Evolutionary conservation across 1,284 basidiomycete genomes (phyloP).

Genomic region (Fomitopsis palustris): DNA sequence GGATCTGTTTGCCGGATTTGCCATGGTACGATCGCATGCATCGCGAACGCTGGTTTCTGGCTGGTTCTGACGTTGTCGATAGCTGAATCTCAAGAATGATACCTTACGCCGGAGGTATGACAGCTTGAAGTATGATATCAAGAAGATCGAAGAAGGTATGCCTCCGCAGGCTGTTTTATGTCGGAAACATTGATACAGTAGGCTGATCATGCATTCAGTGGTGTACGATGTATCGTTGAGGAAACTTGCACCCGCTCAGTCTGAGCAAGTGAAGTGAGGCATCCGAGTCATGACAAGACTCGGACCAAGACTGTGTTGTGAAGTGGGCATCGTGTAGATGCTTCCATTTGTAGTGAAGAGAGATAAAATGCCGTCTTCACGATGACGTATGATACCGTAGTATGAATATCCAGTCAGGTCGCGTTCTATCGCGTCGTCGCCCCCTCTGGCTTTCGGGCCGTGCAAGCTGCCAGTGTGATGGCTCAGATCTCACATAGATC

Average conservation of each 20-base stretch:
- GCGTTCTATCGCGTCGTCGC: too few relatives aligned
- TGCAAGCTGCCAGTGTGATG: too few relatives aligned
- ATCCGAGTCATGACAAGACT: too few relatives aligned
- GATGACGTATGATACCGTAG: neutral
- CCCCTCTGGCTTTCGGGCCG: too few relatives aligned
- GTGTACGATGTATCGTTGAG: constrained; percentile 83
- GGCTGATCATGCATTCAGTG: constrained; percentile 39
- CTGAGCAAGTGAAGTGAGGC: neutral
- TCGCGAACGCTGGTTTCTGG: neutral
- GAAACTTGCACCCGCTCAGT: constrained; percentile 43
- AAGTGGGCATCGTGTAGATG: too few relatives aligned
- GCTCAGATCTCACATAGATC: neutral
- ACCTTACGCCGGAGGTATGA: constrained; percentile 75
- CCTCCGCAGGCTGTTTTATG: neutral
- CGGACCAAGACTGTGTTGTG: neutral
- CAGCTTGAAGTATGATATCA: constrained; percentile 83
- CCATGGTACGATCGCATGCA: constrained; percentile 72
- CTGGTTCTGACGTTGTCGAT: neutral
- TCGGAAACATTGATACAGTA: neutral
- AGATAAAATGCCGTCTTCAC: too few relatives aligned
- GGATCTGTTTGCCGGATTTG: constrained; percentile 78
- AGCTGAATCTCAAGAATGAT: constrained; percentile 92
- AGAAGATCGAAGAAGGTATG: constrained; percentile 85
- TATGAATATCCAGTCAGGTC: neutral
- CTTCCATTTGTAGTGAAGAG: too few relatives aligned